These are phyloP conservation scores for Tetrapisispora arboricola DNA, from an alignment of 805 yeast genomes.

Conservation along the genomic window DNA sequence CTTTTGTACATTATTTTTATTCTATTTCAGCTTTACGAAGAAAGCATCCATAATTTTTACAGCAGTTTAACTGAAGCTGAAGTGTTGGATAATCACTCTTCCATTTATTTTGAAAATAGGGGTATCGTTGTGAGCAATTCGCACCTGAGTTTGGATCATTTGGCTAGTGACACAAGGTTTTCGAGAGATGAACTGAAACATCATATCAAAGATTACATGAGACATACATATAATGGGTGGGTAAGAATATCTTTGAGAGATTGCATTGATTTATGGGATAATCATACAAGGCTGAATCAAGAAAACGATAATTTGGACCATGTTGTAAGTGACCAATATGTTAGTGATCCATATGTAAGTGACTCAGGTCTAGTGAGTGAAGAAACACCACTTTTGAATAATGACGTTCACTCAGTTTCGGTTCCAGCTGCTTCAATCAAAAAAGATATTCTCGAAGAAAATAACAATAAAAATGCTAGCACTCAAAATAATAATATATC, in stretches of 20 bases:
- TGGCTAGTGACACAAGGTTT: background rate
- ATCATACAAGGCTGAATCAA: background rate
- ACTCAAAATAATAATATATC: background rate
- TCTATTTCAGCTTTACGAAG: slow-evolving; percentile 1
- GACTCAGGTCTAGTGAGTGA: background rate
- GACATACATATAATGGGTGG: slow-evolving; percentile 20
- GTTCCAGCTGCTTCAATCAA: no score
- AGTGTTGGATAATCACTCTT: background rate
- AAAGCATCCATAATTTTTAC: slow-evolving; percentile 1
- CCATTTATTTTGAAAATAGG: background rate
- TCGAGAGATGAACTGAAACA: slow-evolving; percentile 4
- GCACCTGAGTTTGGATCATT: background rate
- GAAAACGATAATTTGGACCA: background rate
- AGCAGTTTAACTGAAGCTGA: background rate
- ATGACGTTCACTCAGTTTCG: no score
- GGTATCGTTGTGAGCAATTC: slow-evolving; percentile 1
- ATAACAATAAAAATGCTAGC: background rate
- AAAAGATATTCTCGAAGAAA: no score
- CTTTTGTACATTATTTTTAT: slow-evolving; percentile 5
- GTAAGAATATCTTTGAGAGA: slow-evolving; percentile 20
- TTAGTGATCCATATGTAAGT: background rate
- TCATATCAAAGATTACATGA: slow-evolving; percentile 16
- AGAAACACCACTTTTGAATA: background rate
- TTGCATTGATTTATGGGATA: slow-evolving; percentile 24
- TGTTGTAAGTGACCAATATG: background rate